phyloP scores from a whole-genome alignment of 2,329 filamentous ascomycete species.

The Colletotrichum filicis region DNA sequence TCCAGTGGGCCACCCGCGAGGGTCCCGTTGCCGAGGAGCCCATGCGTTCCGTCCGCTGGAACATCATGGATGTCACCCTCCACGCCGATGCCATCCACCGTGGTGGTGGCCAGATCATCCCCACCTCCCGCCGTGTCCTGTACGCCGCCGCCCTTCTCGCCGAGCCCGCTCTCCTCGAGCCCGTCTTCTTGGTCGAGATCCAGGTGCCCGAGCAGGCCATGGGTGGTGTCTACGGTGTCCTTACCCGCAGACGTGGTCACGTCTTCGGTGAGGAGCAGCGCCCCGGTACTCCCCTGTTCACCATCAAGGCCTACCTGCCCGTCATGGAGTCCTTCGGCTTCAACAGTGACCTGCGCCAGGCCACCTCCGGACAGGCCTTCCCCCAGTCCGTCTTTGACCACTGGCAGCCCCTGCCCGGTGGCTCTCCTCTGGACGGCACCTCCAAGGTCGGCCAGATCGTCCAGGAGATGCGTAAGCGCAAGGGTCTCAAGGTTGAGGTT shows the following conservation, averaged over 20 bases:
- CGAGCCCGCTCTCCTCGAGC: constrained; percentile 91
- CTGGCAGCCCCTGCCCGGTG: constrained; percentile 96
- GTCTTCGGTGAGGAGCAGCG: constrained; percentile 99
- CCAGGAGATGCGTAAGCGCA: constrained; percentile 94
- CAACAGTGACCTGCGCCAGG: constrained; percentile 94
- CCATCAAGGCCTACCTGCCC: constrained; percentile 96
- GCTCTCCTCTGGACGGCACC: constrained; percentile 85
- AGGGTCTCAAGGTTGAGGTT: constrained; percentile 98
- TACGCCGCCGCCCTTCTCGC: constrained; percentile 94
- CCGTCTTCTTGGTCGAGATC: constrained; percentile 99
- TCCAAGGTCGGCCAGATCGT: constrained; percentile 88
- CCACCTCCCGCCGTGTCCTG: constrained; percentile 95
- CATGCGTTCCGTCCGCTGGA: constrained; percentile 97
- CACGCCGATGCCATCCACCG: constrained; percentile 99
- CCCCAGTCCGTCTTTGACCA: constrained; percentile 99
- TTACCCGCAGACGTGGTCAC: constrained; percentile 97
- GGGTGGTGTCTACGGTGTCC: constrained; percentile 99
- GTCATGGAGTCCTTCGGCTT: constrained; percentile 99
- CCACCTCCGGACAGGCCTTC: constrained; percentile 98
- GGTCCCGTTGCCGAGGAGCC: constrained; percentile 98
- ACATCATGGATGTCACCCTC: constrained; percentile 99
- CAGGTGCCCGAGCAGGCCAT: constrained; percentile 98
- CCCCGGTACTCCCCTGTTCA: constrained; percentile 98
- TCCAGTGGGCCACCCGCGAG: constrained; percentile 99
- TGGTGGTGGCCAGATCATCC: constrained; percentile 99